Percentiles rank a stretch among this genome's conserved stretches.
phyloP scores from a whole-genome alignment of 257 asterid genomes.

The Haberlea rhodopensis region DNA sequence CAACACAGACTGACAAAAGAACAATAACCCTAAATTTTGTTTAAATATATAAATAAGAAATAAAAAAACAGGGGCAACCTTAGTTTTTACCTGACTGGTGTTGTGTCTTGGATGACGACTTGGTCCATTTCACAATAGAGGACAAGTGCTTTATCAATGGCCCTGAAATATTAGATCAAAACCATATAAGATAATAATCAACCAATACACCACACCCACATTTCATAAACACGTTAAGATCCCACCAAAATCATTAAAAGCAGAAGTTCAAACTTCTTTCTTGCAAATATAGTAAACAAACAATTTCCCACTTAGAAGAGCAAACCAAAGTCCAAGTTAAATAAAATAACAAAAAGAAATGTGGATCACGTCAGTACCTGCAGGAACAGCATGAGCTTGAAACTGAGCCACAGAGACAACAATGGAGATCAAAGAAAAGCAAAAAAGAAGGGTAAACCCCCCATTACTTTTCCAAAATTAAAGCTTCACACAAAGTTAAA shows the following conservation, averaged over 20 bases:
- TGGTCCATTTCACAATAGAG: slow-evolving; percentile 85
- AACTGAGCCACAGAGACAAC: slow-evolving; percentile 43
- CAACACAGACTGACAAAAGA: neutral
- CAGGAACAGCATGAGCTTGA: slow-evolving; percentile 80
- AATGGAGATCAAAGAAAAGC: slow-evolving; percentile 40
- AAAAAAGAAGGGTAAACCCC: slow-evolving; percentile 46
- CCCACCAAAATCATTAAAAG: slow-evolving; percentile 10
- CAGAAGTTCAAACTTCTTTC: neutral
- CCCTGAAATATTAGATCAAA: slow-evolving; percentile 38
- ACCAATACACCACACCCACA: too few relatives aligned
- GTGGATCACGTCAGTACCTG: slow-evolving; percentile 47
- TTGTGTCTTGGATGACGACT: slow-evolving; percentile 69
- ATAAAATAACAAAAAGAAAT: neutral
- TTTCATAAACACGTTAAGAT: slow-evolving; percentile 15
- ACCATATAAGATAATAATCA: neutral
- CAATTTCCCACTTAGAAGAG: too few relatives aligned
- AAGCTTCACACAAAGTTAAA: slow-evolving; percentile 19
- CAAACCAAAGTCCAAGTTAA: neutral
- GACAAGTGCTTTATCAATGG: slow-evolving; percentile 82
- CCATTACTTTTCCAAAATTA: slow-evolving; percentile 30
- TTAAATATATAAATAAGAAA: neutral
- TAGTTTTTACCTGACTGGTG: slow-evolving; percentile 64
- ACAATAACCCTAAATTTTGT: neutral
- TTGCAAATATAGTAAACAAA: neutral
- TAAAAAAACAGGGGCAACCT: neutral